Percentiles rank a stretch among this genome's conserved stretches.
Evolutionary conservation across 352 stramenopile species (phyloP).

Genomic region (Pythium diclinum): DNA sequence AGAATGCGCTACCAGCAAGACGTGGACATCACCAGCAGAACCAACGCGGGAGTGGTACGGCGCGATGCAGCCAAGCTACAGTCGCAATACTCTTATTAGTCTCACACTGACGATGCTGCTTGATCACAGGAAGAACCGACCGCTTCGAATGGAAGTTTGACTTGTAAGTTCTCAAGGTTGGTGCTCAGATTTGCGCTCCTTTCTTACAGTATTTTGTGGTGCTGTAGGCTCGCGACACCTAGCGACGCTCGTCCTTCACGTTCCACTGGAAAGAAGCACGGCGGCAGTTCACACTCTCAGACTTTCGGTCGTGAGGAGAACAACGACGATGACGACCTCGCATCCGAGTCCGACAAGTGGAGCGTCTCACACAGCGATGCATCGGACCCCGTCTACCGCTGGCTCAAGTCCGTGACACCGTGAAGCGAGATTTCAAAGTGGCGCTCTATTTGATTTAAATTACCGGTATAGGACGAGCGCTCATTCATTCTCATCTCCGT

Average conservation of each 20-base stretch:
- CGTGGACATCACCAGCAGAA: background rate
- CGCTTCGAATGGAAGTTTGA: conserved; percentile 68
- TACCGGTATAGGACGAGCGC: background rate
- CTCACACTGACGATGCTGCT: background rate
- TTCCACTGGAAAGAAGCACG: background rate
- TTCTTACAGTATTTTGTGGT: background rate
- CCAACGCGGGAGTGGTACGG: background rate
- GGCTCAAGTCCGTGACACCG: conserved; percentile 52
- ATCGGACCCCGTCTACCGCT: conserved; percentile 55
- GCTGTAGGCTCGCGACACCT: conserved; percentile 1
- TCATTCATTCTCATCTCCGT: conserved; percentile 14
- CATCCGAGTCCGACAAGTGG: conserved; percentile 19
- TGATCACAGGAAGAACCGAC: conserved; percentile 1
- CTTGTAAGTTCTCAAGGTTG: conserved; percentile 29
- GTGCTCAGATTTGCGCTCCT: background rate
- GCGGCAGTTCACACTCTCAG: background rate
- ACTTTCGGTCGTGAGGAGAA: background rate
- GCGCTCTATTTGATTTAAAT: background rate
- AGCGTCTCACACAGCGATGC: conserved; percentile 36
- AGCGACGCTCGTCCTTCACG: background rate
- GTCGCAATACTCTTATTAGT: background rate
- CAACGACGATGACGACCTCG: conserved; percentile 18
- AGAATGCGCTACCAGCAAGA: background rate
- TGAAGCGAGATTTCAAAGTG: background rate
- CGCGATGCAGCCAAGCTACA: background rate